Base-by-base conservation (phyloP, 257 asterid genomes). In the Mentha longifolia region DNA sequence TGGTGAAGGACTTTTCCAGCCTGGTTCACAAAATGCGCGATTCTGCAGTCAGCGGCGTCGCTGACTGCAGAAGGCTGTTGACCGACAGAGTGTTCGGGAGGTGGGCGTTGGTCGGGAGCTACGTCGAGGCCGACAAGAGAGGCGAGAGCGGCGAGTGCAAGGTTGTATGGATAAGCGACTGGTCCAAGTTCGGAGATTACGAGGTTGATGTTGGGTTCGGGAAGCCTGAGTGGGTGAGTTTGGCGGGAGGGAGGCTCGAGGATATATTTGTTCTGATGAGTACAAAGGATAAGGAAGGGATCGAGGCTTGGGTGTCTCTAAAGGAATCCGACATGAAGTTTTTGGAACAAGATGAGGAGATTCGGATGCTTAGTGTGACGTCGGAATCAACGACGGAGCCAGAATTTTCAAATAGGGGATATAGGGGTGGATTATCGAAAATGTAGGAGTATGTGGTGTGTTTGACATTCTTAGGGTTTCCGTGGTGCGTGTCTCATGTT, bases 201-300 rank as follows among this genome's bases (percentile, higher is more conserved):
- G 84, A 78, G 61, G 77, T 77, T 3, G 84, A 84, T 59, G 79
- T 84, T 50, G 86, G 86, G 3, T 78, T 79, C 50, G 83, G 83
- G 55, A 77, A 72, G 33, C 83, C 83, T 0, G 31, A 19, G 0
- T 68, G 79, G 77, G 78, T 67, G 4, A 83, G 81, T 31, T 22
- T 65, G 66, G 72, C 37, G 7, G 60, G 49, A 37, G 39, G 41
- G n/a, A 25, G 52, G 11, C 4, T 61, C 3, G 35, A 43, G 10
- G 74, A 82, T 14, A 20, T 43, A 45, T 35, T 78, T 5, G 45
- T 43, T 1, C 17, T 78, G 19, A 47, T 70, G 62, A 77, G 60
- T 35, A 69, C 46, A 2, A 78, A 42, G 16, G 14, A 50, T 41
- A 55, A 81, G 17, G 73, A 72, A 37, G 84, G 79, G 6, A 72